Evolutionary conservation across 1,139 yeast genomes (phyloP), one percentile per base, ranked within the genome.

Genomic region (Trichomonascaceae sp.): DNA sequence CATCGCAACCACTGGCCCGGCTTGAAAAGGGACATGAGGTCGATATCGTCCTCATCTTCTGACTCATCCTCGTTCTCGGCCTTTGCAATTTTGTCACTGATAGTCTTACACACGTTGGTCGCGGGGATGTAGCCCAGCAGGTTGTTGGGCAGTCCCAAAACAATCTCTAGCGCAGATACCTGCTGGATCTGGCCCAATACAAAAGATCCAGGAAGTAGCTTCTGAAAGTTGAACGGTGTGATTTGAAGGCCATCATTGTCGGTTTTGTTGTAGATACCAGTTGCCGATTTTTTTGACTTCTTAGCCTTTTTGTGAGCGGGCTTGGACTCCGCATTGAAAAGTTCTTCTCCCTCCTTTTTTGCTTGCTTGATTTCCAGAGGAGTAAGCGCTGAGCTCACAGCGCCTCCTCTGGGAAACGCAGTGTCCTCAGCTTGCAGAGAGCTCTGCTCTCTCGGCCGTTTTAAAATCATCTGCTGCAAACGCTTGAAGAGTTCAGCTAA

Each of bases 301-400:
- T 41, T 37, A 17, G 41, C 37, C 18, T 27, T 16, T 40, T 51
- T 52, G 32, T 51, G 48, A 6, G 35, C 11, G 11, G 23, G 11
- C 11, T 20, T 20, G 23, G 23, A 20, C n/a, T n/a, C n/a, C 6
- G 23, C 23, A 8, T 20, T 11, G 11, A 20, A 20, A 8, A 20
- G 11, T 11, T 20, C 23, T 11, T 11, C 9, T 29, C 92, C 98
- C 56, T 89, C 94, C 51, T 84, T 85, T 27, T 94, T 76, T 36
- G 87, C 92, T 53, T 85, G 93, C 55, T 85, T 85, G 46, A 84
- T 75, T 59, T 89, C 99, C 45, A 89, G 62, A 4, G 98, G 87
- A 2, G 94, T 74, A 54, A 87, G 68, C 13, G 76, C 82, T 11
- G 6, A 8, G 16, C 87, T 71, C 8, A 80, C 73, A 16, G 57